Evolutionary conservation across 768 basidiomycete species (phyloP).

Genomic region (Neoboletus magnificus): DNA sequence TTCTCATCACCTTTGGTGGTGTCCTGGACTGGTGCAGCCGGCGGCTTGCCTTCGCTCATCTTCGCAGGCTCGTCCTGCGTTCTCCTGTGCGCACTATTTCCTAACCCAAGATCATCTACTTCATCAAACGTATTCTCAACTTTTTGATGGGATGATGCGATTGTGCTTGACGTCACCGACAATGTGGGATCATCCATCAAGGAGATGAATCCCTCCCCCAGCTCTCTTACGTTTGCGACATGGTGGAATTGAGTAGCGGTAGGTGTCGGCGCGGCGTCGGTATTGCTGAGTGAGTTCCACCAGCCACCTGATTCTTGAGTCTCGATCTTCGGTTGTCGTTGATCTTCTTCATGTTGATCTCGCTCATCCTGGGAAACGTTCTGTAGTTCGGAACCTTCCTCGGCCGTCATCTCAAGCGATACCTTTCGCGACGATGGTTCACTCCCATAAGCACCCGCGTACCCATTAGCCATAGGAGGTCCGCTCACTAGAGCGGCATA

Average conservation of each 20-base stretch:
- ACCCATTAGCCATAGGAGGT: constrained; percentile 36
- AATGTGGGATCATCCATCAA: constrained; percentile 67
- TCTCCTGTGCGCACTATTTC: constrained; percentile 57
- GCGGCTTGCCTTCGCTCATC: constrained; percentile 23
- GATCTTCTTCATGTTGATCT: constrained; percentile 5
- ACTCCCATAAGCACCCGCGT: constrained; percentile 34
- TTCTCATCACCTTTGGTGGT: constrained; percentile 25
- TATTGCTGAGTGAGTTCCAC: constrained; percentile 57
- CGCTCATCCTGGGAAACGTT: background rate
- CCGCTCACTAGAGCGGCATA: constrained; percentile 26
- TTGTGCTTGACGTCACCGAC: constrained; percentile 32
- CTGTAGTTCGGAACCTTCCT: constrained; percentile 22
- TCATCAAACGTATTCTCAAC: constrained; percentile 41
- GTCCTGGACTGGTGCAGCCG: constrained; percentile 17
- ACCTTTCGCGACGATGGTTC: constrained; percentile 27
- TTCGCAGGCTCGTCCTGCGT: constrained; percentile 31
- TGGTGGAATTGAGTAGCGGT: constrained; percentile 64
- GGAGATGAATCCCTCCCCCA: constrained; percentile 70
- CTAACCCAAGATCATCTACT: constrained; percentile 88
- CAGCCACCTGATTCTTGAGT: constrained; percentile 45
- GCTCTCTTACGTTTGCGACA: constrained; percentile 42
- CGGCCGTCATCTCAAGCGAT: constrained; percentile 30
- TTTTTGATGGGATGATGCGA: constrained; percentile 8
- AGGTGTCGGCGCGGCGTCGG: constrained; percentile 52
- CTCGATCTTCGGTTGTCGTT: constrained; percentile 10